These are phyloP conservation scores for Tolypocladium tundrense DNA, from an alignment of 2,329 filamentous ascomycete species.

Conservation along the genomic window DNA sequence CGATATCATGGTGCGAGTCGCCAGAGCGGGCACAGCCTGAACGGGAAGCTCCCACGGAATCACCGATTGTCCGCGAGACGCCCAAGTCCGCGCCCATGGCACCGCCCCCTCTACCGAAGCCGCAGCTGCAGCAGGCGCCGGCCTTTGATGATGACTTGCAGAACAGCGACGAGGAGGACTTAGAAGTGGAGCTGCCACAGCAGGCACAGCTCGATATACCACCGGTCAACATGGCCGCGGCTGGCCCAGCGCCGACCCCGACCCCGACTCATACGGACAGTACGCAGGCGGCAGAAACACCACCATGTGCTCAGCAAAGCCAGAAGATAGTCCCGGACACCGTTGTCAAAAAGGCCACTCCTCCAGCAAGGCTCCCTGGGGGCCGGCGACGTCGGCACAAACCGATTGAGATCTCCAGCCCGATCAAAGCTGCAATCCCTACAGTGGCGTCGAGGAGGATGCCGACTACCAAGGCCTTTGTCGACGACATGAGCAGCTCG, in stretches of 20 bases:
- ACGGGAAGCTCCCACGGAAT: slow-evolving; percentile 5
- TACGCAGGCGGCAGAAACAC: slow-evolving; percentile 12
- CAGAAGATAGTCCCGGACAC: slow-evolving; percentile 12
- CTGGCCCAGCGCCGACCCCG: slow-evolving; percentile 7
- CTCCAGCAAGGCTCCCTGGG: not conserved
- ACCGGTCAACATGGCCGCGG: slow-evolving; percentile 15
- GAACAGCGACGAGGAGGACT: slow-evolving; percentile 21
- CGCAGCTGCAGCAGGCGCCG: not conserved
- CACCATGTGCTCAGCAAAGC: slow-evolving; percentile 22
- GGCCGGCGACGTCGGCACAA: slow-evolving; percentile 14
- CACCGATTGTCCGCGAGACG: slow-evolving; percentile 14
- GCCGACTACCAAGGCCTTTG: slow-evolving; percentile 12
- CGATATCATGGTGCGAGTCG: slow-evolving; percentile 13
- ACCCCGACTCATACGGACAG: slow-evolving; percentile 2
- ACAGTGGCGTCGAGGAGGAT: slow-evolving; percentile 9
- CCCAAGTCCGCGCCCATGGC: slow-evolving; percentile 8
- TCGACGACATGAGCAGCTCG: slow-evolving; percentile 11
- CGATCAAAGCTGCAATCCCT: slow-evolving; percentile 2
- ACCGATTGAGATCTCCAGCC: slow-evolving; percentile 10
- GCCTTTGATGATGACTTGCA: not conserved
- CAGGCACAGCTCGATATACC: slow-evolving; percentile 5
- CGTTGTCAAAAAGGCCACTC: not conserved
- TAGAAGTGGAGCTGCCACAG: slow-evolving; percentile 25
- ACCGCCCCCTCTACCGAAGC: slow-evolving; percentile 1
- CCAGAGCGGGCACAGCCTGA: slow-evolving; percentile 3